Percentiles rank a stretch among this genome's conserved stretches.
These are phyloP conservation scores for Colletotrichum magnum DNA, from an alignment of 2,329 filamentous ascomycete genomes.

Conservation along the genomic window DNA sequence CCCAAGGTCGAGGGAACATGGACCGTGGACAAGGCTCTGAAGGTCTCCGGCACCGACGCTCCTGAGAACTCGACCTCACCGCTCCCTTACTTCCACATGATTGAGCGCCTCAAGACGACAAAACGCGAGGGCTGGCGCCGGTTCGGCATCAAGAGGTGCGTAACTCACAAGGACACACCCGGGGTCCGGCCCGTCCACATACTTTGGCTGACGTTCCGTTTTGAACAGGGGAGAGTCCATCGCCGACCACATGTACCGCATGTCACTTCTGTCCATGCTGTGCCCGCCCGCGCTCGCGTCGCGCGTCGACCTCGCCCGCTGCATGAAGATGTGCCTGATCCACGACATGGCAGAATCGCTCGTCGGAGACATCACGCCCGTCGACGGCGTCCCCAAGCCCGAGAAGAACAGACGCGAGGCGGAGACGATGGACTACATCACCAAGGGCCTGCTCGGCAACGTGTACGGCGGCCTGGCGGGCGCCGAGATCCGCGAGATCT, in stretches of 20 bases:
- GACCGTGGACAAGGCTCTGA: constrained; percentile 44
- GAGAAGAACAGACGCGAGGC: constrained; percentile 93
- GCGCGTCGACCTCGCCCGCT: constrained; percentile 82
- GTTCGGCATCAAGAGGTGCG: constrained; percentile 78
- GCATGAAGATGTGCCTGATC: constrained; percentile 94
- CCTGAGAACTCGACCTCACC: constrained; percentile 77
- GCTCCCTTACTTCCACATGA: constrained; percentile 92
- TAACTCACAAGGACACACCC: background rate
- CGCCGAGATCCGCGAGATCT: constrained; percentile 81
- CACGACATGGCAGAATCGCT: constrained; percentile 98
- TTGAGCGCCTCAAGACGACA: constrained; percentile 95
- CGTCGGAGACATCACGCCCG: constrained; percentile 96
- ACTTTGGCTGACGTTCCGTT: constrained; percentile 1
- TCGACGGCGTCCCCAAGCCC: constrained; percentile 85
- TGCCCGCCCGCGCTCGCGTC: constrained; percentile 81
- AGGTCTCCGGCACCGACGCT: constrained; percentile 55
- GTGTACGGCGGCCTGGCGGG: constrained; percentile 81
- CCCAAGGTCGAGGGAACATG: constrained; percentile 44
- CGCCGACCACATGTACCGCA: constrained; percentile 99
- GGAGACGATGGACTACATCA: constrained; percentile 93
- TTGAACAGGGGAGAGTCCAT: constrained; percentile 85
- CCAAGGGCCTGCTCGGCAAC: constrained; percentile 77
- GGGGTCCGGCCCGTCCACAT: background rate
- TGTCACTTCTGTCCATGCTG: constrained; percentile 96
- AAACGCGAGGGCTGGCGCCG: constrained; percentile 96